Evolutionary conservation across 2,329 filamentous ascomycete genomes (phyloP).

Genomic region (Hypoxylon sp.): DNA sequence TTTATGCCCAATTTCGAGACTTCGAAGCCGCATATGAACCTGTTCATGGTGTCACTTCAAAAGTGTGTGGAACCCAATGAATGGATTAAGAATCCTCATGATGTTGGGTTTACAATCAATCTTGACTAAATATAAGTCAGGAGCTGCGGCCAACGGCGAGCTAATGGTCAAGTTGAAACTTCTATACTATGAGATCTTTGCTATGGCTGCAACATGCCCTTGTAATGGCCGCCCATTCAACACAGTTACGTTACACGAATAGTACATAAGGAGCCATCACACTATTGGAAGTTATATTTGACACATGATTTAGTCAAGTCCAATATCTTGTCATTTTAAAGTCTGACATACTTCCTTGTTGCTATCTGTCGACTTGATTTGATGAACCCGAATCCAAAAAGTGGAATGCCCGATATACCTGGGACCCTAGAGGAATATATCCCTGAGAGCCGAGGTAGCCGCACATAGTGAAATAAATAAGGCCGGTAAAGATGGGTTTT

Average conservation of each 20-base stretch:
- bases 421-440: background rate
- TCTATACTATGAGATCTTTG: background rate
- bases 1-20: slow-evolving; percentile 33
- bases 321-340: slow-evolving; percentile 4
- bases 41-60: background rate
- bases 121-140: background rate
- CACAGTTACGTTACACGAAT: slow-evolving; percentile 10
- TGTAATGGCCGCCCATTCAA: background rate
- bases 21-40: slow-evolving; percentile 4
- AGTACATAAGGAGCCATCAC: background rate
- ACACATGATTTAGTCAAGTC: background rate
- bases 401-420: slow-evolving; percentile 19
- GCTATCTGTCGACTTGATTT: slow-evolving; percentile 14
- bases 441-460: slow-evolving; percentile 27
- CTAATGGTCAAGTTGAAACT: background rate
- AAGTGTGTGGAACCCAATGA: background rate
- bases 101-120: background rate
- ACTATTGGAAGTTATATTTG: slow-evolving; percentile 6
- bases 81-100: background rate
- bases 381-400: slow-evolving; percentile 22
- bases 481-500: slow-evolving; percentile 9
- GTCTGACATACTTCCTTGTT: slow-evolving; percentile 7
- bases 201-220: background rate
- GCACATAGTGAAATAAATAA: slow-evolving; percentile 21
- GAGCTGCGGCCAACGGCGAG: background rate